These are phyloP conservation scores for Theileria luwenshuni DNA, from an alignment of 169 alveolate genomes.

Conservation along the genomic window DNA sequence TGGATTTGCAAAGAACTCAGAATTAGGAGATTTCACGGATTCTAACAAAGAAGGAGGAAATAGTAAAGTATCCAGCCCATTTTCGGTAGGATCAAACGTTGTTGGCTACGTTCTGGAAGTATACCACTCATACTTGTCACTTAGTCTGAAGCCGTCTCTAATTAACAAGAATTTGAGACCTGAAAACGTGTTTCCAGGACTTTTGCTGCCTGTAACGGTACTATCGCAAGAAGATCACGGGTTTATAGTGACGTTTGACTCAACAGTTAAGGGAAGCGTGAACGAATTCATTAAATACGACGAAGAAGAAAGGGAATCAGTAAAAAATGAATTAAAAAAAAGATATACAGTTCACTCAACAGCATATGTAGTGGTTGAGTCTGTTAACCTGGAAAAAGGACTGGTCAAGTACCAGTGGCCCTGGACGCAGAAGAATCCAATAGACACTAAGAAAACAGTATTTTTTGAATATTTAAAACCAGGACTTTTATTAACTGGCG, in stretches of 20 bases:
- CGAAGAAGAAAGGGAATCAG: slow-evolving; percentile 3
- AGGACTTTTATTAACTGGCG: slow-evolving; percentile 56
- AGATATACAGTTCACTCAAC: slow-evolving; percentile 34
- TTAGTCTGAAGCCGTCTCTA: slow-evolving; percentile 60
- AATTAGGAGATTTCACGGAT: slow-evolving; percentile 30
- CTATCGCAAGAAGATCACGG: slow-evolving; percentile 63
- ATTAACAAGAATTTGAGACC: slow-evolving; percentile 41
- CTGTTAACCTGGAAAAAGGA: slow-evolving; percentile 50
- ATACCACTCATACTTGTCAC: slow-evolving; percentile 20
- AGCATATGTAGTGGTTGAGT: slow-evolving; percentile 48
- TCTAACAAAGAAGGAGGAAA: background rate
- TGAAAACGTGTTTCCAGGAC: slow-evolving; percentile 34
- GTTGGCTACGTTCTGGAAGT: slow-evolving; percentile 63
- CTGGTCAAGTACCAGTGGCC: slow-evolving; percentile 63
- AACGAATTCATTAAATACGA: slow-evolving; percentile 53
- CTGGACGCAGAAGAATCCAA: slow-evolving; percentile 39
- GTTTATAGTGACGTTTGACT: slow-evolving; percentile 25
- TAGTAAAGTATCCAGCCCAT: slow-evolving; percentile 13
- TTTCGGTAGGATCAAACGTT: slow-evolving; percentile 59
- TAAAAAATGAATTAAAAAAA: background rate
- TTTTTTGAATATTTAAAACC: slow-evolving; percentile 47
- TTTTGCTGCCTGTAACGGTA: slow-evolving; percentile 54
- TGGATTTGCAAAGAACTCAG: slow-evolving; percentile 56
- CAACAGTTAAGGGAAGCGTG: background rate
- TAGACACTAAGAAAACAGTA: slow-evolving; percentile 14